phyloP scores from a whole-genome alignment of 169 alveolate genomes.

The Eimeria tenella region DNA sequence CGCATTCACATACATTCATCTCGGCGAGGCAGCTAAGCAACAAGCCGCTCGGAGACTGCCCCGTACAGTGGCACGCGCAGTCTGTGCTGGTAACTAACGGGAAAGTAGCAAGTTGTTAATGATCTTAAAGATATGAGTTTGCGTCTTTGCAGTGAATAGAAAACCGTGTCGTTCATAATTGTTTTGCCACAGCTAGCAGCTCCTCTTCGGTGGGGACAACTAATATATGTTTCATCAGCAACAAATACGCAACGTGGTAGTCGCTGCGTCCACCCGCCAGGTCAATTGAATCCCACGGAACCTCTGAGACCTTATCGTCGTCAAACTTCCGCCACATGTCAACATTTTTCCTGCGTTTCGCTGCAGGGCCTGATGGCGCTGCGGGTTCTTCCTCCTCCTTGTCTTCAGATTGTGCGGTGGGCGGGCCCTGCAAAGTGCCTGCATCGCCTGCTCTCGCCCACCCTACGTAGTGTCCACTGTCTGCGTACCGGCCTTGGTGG shows the following conservation, averaged over 20 bases:
- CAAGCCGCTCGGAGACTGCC: too few relatives aligned
- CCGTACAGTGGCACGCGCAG: too few relatives aligned
- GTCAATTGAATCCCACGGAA: conserved; percentile 88
- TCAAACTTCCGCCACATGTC: conserved; percentile 91
- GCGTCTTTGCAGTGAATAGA: too few relatives aligned
- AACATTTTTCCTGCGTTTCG: conserved; percentile 18
- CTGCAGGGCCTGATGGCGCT: conserved; percentile 28
- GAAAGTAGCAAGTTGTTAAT: too few relatives aligned
- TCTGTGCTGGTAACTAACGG: too few relatives aligned
- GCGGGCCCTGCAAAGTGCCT: neutral
- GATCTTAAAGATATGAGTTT: too few relatives aligned
- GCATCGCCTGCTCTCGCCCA: conserved; percentile 89
- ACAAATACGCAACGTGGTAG: conserved; percentile 91
- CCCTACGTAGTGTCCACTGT: conserved; percentile 98
- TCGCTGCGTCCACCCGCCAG: conserved; percentile 94
- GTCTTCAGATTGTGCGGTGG: neutral
- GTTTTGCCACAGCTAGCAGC: conserved; percentile 65
- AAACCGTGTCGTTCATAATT: neutral
- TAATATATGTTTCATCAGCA: conserved; percentile 83
- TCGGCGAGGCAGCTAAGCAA: too few relatives aligned
- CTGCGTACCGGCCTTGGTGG: conserved; percentile 98
- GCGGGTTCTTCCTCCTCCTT: conserved; percentile 12
- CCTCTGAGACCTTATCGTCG: conserved; percentile 90
- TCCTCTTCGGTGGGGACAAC: conserved; percentile 83
- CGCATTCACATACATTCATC: too few relatives aligned